phyloP scores from a whole-genome alignment of 805 yeast species.

The Metschnikowia picachoensis region DNA sequence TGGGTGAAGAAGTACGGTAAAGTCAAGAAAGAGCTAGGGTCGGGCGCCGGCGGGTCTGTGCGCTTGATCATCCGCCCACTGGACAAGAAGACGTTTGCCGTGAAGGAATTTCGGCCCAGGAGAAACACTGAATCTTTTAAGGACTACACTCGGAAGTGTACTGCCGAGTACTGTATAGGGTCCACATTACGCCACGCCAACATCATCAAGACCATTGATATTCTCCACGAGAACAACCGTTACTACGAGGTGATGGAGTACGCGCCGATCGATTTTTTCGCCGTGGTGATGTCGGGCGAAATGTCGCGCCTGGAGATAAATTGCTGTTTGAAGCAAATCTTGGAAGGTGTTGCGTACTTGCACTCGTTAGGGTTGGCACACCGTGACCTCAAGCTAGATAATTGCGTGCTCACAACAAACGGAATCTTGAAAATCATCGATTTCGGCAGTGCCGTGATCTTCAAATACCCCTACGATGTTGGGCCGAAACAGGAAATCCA shows the following conservation, averaged over 20 bases:
- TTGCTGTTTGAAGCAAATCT: slow-evolving; percentile 73
- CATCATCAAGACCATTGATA: slow-evolving; percentile 74
- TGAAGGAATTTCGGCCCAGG: slow-evolving; percentile 74
- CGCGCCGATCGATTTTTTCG: slow-evolving; percentile 81
- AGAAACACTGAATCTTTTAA: slow-evolving; percentile 65
- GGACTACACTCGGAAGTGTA: slow-evolving; percentile 81
- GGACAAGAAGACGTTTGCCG: slow-evolving; percentile 74
- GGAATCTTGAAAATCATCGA: slow-evolving; percentile 79
- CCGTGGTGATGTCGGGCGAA: slow-evolving; percentile 81
- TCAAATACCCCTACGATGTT: slow-evolving; percentile 67
- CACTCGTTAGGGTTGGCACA: slow-evolving; percentile 81
- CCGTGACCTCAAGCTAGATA: slow-evolving; percentile 77
- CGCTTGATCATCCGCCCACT: slow-evolving; percentile 62
- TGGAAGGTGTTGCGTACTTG: slow-evolving; percentile 67
- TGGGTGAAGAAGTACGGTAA: slow-evolving; percentile 60
- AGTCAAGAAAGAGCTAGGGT: slow-evolving; percentile 70
- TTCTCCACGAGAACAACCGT: slow-evolving; percentile 64
- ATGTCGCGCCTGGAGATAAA: slow-evolving; percentile 80
- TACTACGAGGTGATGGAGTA: slow-evolving; percentile 92
- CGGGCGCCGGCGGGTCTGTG: slow-evolving; percentile 91
- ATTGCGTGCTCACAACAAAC: slow-evolving; percentile 70
- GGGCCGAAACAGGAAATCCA: slow-evolving; percentile 40
- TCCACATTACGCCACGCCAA: slow-evolving; percentile 79
- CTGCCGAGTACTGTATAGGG: slow-evolving; percentile 87
- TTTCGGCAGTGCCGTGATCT: slow-evolving; percentile 81